Conservation (phyloP, 768 basidiomycete genomes). For the Kondoa malvinella region DNA sequence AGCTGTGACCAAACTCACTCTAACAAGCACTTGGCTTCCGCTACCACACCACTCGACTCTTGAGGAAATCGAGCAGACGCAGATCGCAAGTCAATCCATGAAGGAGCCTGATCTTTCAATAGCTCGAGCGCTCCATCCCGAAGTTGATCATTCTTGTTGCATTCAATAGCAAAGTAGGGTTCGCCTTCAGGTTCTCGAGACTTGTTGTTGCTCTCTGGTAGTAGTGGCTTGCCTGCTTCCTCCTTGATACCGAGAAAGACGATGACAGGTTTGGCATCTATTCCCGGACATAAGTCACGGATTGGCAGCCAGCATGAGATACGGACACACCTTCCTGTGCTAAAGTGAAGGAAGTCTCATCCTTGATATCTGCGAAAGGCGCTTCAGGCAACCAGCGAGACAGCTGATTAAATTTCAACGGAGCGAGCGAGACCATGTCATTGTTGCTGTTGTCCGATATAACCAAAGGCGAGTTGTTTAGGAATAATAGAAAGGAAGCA, state of each 20-base stretch:
- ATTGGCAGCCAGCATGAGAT: background rate
- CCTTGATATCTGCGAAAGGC: background rate
- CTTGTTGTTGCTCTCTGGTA: slow-evolving; percentile 37
- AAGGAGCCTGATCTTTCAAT: slow-evolving; percentile 31
- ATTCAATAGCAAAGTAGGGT: slow-evolving; percentile 69
- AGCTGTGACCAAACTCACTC: no score
- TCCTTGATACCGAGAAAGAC: slow-evolving; percentile 72
- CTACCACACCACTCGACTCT: slow-evolving; percentile 59
- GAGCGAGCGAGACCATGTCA: background rate
- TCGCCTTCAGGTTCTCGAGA: slow-evolving; percentile 51
- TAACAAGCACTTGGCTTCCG: slow-evolving; percentile 57
- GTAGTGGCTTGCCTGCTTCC: slow-evolving; percentile 38
- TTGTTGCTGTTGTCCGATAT: background rate
- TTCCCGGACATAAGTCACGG: background rate
- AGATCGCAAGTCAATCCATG: slow-evolving; percentile 55
- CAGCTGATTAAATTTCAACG: background rate
- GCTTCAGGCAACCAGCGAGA: background rate
- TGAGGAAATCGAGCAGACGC: slow-evolving; percentile 41
- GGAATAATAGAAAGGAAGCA: background rate
- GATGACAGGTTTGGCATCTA: slow-evolving; percentile 31
- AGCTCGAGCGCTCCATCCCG: slow-evolving; percentile 18
- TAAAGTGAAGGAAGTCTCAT: background rate
- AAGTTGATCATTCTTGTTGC: slow-evolving; percentile 36
- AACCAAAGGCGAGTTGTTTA: background rate
- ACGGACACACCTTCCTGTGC: background rate